phyloP scores from a whole-genome alignment of 2,329 filamentous ascomycete genomes.

The Ophiobolus disseminans region DNA sequence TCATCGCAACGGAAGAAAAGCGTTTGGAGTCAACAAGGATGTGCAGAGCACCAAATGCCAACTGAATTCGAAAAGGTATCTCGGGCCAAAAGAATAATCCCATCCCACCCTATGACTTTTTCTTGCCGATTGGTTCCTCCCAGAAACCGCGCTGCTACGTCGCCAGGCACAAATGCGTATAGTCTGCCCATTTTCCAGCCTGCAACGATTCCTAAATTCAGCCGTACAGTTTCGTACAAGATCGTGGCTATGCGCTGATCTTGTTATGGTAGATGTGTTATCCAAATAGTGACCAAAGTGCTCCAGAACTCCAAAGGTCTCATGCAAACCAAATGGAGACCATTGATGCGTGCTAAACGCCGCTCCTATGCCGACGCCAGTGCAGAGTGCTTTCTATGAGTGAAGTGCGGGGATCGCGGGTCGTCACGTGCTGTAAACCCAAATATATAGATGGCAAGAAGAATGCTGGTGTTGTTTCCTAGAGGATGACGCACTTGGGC shows the following conservation, averaged over 20 bases:
- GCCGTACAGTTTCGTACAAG: slow-evolving; percentile 33
- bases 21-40: not conserved
- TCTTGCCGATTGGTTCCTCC: slow-evolving; percentile 17
- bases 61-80: slow-evolving; percentile 25
- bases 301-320: slow-evolving; percentile 43
- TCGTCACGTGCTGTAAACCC: slow-evolving; percentile 36
- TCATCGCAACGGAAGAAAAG: not conserved
- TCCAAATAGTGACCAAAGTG: slow-evolving; percentile 24
- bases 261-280: slow-evolving; percentile 21
- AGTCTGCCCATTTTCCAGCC: slow-evolving; percentile 8
- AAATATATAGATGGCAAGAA: slow-evolving; percentile 27
- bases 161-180: slow-evolving; percentile 6
- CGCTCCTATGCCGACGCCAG: slow-evolving; percentile 46
- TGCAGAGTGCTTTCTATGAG: slow-evolving; percentile 41
- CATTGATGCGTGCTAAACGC: slow-evolving; percentile 45
- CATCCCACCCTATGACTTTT: slow-evolving; percentile 25
- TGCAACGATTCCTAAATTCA: slow-evolving; percentile 15
- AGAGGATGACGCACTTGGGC: slow-evolving; percentile 47
- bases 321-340: slow-evolving; percentile 40
- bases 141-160: slow-evolving; percentile 13
- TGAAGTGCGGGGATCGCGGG: slow-evolving; percentile 35
- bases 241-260: slow-evolving; percentile 21
- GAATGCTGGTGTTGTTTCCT: slow-evolving; percentile 13
- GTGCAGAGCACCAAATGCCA: not conserved
- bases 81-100: slow-evolving; percentile 19